phyloP scores from a whole-genome alignment of 768 basidiomycete species.

The Pholiota molesta region DNA sequence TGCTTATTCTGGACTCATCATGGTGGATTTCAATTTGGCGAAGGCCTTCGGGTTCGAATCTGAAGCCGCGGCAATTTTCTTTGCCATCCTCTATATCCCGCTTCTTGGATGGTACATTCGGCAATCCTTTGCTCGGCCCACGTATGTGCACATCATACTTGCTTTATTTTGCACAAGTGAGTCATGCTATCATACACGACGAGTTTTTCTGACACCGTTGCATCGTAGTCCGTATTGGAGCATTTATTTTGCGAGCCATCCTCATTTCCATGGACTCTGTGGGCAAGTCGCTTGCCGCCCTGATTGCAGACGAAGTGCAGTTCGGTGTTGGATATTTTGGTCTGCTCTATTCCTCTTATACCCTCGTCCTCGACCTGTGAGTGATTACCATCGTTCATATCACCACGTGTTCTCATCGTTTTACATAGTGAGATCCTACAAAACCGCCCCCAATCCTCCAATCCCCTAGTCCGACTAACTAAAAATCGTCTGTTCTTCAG shows the following conservation, averaged over 20 bases:
- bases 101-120: slow-evolving; percentile 32
- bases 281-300: slow-evolving; percentile 32
- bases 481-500: slow-evolving; percentile 36
- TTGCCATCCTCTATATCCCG: slow-evolving; percentile 36
- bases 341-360: slow-evolving; percentile 45
- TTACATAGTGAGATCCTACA: slow-evolving; percentile 22
- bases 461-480: slow-evolving; percentile 24
- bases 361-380: slow-evolving; percentile 44
- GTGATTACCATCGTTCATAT: neutral
- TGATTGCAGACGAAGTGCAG: slow-evolving; percentile 42
- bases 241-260: slow-evolving; percentile 42
- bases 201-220: neutral
- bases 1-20: slow-evolving; percentile 34
- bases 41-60: slow-evolving; percentile 35
- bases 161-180: slow-evolving; percentile 41
- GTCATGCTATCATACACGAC: slow-evolving; percentile 13
- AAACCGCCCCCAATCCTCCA: slow-evolving; percentile 12
- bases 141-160: slow-evolving; percentile 36
- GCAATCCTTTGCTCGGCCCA: slow-evolving; percentile 33
- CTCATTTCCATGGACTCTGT: slow-evolving; percentile 33
- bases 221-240: slow-evolving; percentile 39
- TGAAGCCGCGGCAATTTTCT: slow-evolving; percentile 35
- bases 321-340: slow-evolving; percentile 46
- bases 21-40: slow-evolving; percentile 33
- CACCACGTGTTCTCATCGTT: neutral